Conservation (phyloP, 148 eudicot species). For the Cornus controversa region DNA sequence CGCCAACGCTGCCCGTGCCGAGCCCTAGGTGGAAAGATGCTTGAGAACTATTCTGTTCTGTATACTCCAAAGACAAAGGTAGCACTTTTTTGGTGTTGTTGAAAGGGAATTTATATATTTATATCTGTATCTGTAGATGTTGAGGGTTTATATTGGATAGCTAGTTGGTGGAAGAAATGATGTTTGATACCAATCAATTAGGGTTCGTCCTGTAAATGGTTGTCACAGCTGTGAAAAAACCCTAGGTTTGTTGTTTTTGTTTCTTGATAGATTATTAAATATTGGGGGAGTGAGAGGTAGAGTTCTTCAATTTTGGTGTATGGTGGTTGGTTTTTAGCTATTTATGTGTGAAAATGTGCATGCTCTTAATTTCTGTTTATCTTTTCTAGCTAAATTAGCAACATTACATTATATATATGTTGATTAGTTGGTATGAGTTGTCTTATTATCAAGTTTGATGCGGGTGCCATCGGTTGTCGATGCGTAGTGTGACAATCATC, state of each 20-base stretch:
- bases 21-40: constrained; percentile 66
- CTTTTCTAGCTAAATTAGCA: not conserved
- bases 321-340: not conserved
- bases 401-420: not conserved
- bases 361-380: not conserved
- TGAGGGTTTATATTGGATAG: constrained; percentile 9
- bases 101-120: not conserved
- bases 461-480: too few species aligned
- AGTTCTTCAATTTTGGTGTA: constrained; percentile 4
- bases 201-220: constrained; percentile 7
- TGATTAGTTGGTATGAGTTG: not conserved
- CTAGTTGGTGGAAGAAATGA: not conserved
- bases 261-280: constrained; percentile 6
- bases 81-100: not conserved
- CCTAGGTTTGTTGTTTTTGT: constrained; percentile 1
- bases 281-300: not conserved
- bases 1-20: constrained; percentile 57
- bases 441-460: too few species aligned
- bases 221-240: not conserved
- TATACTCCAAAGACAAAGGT: not conserved
- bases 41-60: not conserved
- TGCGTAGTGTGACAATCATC: too few species aligned
- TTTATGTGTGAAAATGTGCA: too few species aligned
- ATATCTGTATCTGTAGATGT: not conserved
- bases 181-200: constrained; percentile 5